Conservation (phyloP, 805 yeast species). For the Naumovozyma baii region DNA sequence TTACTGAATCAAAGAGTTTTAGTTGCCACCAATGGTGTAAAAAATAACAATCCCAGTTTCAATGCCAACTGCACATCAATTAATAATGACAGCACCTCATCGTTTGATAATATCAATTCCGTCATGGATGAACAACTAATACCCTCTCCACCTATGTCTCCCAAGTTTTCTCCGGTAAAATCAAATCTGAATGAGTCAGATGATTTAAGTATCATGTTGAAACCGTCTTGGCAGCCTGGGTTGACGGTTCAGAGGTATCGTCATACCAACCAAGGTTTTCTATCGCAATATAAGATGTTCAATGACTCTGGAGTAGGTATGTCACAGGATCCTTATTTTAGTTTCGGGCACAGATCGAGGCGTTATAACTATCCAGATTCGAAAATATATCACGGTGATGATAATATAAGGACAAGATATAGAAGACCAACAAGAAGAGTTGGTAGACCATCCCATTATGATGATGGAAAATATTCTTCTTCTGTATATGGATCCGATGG, state of each 20-base stretch:
- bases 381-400: not conserved
- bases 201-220: slow-evolving; percentile 7
- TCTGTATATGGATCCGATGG: slow-evolving; percentile 1
- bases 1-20: slow-evolving; percentile 1
- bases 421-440: not conserved
- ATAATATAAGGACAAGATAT: not conserved
- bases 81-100: not conserved
- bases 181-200: not conserved
- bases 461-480: slow-evolving; percentile 1
- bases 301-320: not conserved
- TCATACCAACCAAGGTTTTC: slow-evolving; percentile 12
- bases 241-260: slow-evolving; percentile 12
- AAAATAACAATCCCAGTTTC: not conserved
- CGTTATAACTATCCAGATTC: not conserved
- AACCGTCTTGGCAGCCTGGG: slow-evolving; percentile 15
- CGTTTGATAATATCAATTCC: not conserved
- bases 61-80: not conserved
- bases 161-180: slow-evolving; percentile 8
- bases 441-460: not conserved
- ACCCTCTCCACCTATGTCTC: slow-evolving; percentile 29
- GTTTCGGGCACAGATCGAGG: not conserved
- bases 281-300: slow-evolving; percentile 19
- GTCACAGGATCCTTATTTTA: not conserved
- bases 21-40: not conserved
- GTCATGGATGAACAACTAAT: slow-evolving; percentile 17